Evolutionary conservation across 306 rosid species (phyloP).

Genomic region (Pyrus bretschneideri): DNA sequence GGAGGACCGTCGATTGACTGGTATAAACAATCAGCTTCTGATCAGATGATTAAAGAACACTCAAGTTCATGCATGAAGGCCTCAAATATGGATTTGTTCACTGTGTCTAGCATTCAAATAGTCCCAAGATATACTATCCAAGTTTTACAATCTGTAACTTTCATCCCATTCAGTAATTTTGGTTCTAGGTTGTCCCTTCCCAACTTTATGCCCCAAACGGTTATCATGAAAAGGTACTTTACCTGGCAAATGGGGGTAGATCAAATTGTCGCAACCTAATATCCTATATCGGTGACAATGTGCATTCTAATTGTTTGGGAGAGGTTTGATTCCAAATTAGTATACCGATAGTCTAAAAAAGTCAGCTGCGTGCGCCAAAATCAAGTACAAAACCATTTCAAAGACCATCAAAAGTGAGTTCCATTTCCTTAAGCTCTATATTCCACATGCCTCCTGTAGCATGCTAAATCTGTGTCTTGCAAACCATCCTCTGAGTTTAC

Average conservation of each 20-base stretch:
- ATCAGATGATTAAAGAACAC: neutral
- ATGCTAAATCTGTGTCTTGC: neutral
- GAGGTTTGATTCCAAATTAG: neutral
- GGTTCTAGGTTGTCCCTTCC: neutral
- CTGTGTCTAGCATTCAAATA: neutral
- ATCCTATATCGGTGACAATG: neutral
- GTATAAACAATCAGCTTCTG: neutral
- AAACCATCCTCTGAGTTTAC: neutral
- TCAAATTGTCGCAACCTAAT: neutral
- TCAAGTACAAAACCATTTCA: neutral
- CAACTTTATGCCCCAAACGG: neutral
- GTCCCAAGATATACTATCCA: neutral
- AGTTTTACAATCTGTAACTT: neutral
- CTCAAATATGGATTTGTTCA: neutral
- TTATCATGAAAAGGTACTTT: neutral
- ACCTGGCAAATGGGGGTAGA: neutral
- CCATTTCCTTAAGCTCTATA: neutral
- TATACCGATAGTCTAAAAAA: neutral
- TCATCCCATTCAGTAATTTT: neutral
- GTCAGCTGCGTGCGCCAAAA: neutral
- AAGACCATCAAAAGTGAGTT: neutral
- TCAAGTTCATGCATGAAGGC: neutral
- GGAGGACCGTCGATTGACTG: neutral
- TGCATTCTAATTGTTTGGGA: neutral
- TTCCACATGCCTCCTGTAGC: neutral